Conservation (phyloP, 352 stramenopile species). For the Pythium angustatum region DNA sequence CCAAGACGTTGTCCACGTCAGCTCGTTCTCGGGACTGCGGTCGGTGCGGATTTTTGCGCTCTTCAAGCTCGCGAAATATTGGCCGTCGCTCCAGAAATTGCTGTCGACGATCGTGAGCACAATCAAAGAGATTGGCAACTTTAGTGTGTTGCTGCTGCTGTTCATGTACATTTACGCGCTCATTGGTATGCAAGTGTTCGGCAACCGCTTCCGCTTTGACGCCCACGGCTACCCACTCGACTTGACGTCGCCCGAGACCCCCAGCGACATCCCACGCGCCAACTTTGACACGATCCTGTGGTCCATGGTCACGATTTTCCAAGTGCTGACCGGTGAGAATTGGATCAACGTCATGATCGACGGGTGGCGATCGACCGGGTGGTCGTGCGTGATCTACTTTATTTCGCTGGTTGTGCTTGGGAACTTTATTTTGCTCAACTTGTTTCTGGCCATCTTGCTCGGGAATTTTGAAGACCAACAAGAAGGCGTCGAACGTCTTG, state of each 20-base stretch:
- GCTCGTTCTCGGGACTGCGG: conserved; percentile 76
- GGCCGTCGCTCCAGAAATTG: conserved; percentile 91
- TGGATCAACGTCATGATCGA: conserved; percentile 92
- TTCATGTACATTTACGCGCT: conserved; percentile 89
- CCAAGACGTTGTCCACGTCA: conserved; percentile 20
- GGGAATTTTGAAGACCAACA: conserved; percentile 82
- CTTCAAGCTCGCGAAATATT: conserved; percentile 91
- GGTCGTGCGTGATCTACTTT: conserved; percentile 73
- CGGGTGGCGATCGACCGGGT: conserved; percentile 69
- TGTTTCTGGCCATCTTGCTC: conserved; percentile 93
- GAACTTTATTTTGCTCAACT: conserved; percentile 91
- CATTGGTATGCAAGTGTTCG: conserved; percentile 84
- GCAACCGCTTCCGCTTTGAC: conserved; percentile 61
- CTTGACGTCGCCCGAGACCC: conserved; percentile 35
- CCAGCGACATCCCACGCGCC: conserved; percentile 24
- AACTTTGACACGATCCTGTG: conserved; percentile 36
- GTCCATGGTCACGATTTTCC: conserved; percentile 39
- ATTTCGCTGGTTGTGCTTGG: conserved; percentile 84
- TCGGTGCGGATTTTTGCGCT: conserved; percentile 86
- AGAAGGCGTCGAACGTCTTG: conserved; percentile 45
- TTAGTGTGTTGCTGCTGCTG: conserved; percentile 86
- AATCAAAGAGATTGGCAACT: conserved; percentile 90
- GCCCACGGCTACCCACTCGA: conserved; percentile 23
- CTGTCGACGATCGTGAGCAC: conserved; percentile 90
- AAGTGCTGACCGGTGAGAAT: conserved; percentile 93